Evolutionary conservation across 1,284 basidiomycete species (phyloP), one percentile per base, ranked within the genome.

Genomic region (Sporisorium scitamineum): DNA sequence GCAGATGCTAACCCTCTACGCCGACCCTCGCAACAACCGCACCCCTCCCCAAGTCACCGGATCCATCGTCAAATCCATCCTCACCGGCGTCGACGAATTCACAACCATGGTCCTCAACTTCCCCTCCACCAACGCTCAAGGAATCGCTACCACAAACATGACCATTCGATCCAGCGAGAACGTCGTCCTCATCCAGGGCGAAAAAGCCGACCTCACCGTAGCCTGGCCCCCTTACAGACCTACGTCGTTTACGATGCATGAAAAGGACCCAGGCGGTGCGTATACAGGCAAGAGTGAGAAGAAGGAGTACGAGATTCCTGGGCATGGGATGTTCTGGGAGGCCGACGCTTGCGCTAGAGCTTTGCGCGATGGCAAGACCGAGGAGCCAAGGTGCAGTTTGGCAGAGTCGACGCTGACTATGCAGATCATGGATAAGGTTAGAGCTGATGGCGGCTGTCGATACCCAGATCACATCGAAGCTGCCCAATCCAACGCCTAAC

Each of bases 281-380:
- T 75, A 63, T 27, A 65, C 60, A 4, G 62, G 65, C 4, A 55
- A 63, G 29, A 11, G 63, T 16, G 64, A 76, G 67, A 82, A 70
- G 32, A 88, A 90, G 76, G 89, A 92, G 71, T 88, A 89, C 79
- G 86, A 88, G 26, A 87, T 88, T 82, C 88, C 87, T 0, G 90
- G 90, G 24, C 88, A 88, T 27, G 79, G 80, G 14, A 80, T 81
- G 76, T 76, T 78, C 41, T 81, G 71, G 76, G 81, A 83, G 53
- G 92, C 92, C 9, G 93, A 94, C 76, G 94, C 94, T 72, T 93
- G 94, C 18, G 94, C 93, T 16, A 86, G 92, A 54, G 93, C 92
- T 80, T 87, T 95, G 22, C 86, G 90, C 52, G 92, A 91, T 63
- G 92, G 92, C 8, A 92, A 92, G 86, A 86, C 87, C n/a, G 90